phyloP scores from a whole-genome alignment of 2,329 filamentous ascomycete species.

The Onygenales sp. region DNA sequence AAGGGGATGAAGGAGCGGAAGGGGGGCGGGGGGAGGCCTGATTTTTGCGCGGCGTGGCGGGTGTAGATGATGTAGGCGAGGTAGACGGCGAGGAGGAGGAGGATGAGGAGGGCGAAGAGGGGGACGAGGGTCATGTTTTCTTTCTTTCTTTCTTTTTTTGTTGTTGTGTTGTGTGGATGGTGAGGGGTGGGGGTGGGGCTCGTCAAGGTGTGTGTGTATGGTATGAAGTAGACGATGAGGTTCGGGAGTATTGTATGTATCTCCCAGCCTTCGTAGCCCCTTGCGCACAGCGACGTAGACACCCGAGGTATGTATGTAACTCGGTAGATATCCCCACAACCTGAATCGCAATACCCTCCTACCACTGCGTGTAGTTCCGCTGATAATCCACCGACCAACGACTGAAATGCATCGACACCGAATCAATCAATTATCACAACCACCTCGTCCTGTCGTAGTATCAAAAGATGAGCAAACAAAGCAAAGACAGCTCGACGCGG shows the following conservation, averaged over 20 bases:
- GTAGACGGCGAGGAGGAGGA: conserved; percentile 49
- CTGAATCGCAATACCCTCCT: too few relatives aligned
- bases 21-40: conserved; percentile 65
- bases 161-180: conserved; percentile 25
- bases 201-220: background rate
- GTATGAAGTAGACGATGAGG: background rate
- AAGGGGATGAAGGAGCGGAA: conserved; percentile 61
- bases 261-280: conserved; percentile 26
- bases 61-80: conserved; percentile 62
- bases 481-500: too few relatives aligned
- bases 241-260: too few relatives aligned
- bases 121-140: conserved; percentile 13
- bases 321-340: background rate
- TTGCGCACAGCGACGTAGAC: conserved; percentile 32
- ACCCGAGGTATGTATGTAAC: background rate
- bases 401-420: too few relatives aligned
- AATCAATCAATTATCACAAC: too few relatives aligned
- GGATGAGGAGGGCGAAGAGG: conserved; percentile 62
- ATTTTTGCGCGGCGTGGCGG: conserved; percentile 60
- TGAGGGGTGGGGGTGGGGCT: background rate
- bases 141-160: background rate
- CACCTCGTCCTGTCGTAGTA: too few relatives aligned
- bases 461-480: too few relatives aligned
- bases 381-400: too few relatives aligned
- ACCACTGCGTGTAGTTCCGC: too few relatives aligned